Conservation (phyloP, 1,139 yeast species). For the Suhomyces panamericanus region DNA sequence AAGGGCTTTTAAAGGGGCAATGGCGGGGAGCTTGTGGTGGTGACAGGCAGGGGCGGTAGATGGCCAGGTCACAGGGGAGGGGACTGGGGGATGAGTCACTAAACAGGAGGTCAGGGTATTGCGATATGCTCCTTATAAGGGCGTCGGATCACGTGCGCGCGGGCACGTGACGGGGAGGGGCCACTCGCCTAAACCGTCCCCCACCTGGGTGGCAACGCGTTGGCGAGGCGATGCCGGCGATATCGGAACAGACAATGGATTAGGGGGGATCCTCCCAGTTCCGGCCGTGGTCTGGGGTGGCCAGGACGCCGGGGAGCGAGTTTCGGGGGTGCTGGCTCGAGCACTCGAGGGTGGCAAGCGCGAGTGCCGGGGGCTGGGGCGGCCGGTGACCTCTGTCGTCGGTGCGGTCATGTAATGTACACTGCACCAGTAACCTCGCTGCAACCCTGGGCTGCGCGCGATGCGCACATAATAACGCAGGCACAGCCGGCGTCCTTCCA, state of each 20-base stretch:
- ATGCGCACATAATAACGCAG: not conserved
- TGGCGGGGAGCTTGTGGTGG: not conserved
- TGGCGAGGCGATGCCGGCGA: constrained; percentile 2
- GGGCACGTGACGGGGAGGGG: not conserved
- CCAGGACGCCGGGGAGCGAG: not conserved
- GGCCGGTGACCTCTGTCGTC: not conserved
- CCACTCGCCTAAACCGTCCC: not conserved
- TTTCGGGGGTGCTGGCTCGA: too few species aligned
- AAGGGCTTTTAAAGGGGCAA: not conserved
- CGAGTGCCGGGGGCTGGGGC: not conserved
- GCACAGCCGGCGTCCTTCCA: not conserved
- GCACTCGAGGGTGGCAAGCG: too few species aligned
- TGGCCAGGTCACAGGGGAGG: not conserved
- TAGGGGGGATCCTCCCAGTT: not conserved
- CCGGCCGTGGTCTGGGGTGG: not conserved
- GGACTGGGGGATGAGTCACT: constrained; percentile 1
- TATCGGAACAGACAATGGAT: not conserved
- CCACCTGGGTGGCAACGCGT: constrained; percentile 3
- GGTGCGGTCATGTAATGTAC: constrained; percentile 1
- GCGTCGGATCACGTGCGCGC: not conserved
- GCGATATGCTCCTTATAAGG: constrained; percentile 2
- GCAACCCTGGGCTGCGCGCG: too few species aligned
- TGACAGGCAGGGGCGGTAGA: not conserved
- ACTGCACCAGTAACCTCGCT: too few species aligned
- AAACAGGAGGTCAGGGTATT: not conserved